Percentiles rank a stretch among this genome's conserved stretches.
These are phyloP conservation scores for Acanthamoeba triangularis DNA, from an alignment of 208 protist species.

Conservation along the genomic window DNA sequence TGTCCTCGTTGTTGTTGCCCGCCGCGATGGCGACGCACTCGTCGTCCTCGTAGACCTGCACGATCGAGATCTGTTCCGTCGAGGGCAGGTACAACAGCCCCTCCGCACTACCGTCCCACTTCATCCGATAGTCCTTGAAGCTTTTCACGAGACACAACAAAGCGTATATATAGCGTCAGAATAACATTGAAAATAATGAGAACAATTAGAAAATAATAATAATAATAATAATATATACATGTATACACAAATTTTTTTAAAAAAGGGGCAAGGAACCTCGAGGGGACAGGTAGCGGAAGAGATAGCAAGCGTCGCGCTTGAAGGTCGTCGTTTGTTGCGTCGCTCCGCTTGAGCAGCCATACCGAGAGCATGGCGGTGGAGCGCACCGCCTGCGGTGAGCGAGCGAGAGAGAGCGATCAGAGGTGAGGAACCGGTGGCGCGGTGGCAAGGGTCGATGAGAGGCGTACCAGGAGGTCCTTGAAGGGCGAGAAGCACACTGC, in stretches of 20 bases:
- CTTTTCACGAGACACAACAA: not conserved
- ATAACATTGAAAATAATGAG: not conserved
- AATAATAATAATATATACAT: not conserved
- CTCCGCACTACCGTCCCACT: not conserved
- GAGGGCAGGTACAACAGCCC: not conserved
- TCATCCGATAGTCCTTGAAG: not conserved
- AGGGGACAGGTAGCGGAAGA: not conserved
- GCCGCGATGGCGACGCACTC: too few relatives aligned
- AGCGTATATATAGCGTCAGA: too few relatives aligned
- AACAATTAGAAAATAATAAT: not conserved
- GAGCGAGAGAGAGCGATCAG: not conserved
- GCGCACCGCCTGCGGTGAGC: not conserved
- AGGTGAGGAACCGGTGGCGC: too few relatives aligned
- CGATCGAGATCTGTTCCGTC: slow-evolving; percentile 33
- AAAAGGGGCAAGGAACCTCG: not conserved
- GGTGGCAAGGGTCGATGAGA: not conserved
- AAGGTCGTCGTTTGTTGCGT: not conserved
- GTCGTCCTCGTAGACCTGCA: slow-evolving; percentile 52
- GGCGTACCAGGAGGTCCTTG: slow-evolving; percentile 2
- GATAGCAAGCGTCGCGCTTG: not conserved
- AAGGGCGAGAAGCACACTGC: not conserved
- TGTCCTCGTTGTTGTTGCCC: not conserved
- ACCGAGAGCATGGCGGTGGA: slow-evolving; percentile 32
- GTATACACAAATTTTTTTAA: not conserved
- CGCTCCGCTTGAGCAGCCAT: not conserved